Conservation (phyloP, 2,329 filamentous ascomycete genomes). For the Colletotrichum scovillei region DNA sequence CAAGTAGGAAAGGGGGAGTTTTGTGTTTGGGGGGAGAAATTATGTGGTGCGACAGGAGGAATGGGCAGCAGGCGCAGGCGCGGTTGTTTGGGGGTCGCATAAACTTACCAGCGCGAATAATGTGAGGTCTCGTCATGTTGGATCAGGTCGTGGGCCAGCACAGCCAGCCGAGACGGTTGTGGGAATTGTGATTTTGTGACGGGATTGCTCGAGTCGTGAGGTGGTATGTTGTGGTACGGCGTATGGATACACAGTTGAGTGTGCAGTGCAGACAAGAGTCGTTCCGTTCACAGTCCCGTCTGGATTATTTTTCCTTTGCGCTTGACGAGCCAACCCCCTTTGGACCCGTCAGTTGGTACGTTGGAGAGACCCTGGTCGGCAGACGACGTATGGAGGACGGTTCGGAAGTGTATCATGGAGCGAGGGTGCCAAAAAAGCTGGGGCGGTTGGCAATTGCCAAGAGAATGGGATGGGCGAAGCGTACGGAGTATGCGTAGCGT, state of each 20-base stretch:
- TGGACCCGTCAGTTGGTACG: constrained; percentile 22
- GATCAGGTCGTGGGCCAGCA: constrained; percentile 36
- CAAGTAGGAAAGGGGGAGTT: constrained; percentile 26
- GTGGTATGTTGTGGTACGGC: constrained; percentile 14
- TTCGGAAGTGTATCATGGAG: not conserved
- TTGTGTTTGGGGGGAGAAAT: constrained; percentile 27
- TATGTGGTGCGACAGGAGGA: constrained; percentile 30
- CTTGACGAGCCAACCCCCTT: constrained; percentile 27
- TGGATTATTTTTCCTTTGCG: constrained; percentile 27
- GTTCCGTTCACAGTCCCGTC: constrained; percentile 9
- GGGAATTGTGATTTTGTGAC: constrained; percentile 20
- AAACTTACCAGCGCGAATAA: constrained; percentile 69
- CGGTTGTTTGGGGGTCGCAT: constrained; percentile 34
- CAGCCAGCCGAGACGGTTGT: constrained; percentile 26
- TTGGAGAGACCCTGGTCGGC: constrained; percentile 23
- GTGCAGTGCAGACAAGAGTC: constrained; percentile 9
- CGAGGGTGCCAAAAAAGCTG: constrained; percentile 16
- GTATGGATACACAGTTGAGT: not conserved
- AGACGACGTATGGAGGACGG: constrained; percentile 4
- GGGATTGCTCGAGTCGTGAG: constrained; percentile 5
- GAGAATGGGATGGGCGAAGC: constrained; percentile 11
- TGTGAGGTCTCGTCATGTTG: constrained; percentile 69
- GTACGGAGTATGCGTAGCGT: not conserved
- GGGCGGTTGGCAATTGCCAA: constrained; percentile 33
- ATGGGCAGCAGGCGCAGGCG: constrained; percentile 30